Conservation (phyloP, 192 early-diverging fungal genomes). For the Geranomyces michiganensis region DNA sequence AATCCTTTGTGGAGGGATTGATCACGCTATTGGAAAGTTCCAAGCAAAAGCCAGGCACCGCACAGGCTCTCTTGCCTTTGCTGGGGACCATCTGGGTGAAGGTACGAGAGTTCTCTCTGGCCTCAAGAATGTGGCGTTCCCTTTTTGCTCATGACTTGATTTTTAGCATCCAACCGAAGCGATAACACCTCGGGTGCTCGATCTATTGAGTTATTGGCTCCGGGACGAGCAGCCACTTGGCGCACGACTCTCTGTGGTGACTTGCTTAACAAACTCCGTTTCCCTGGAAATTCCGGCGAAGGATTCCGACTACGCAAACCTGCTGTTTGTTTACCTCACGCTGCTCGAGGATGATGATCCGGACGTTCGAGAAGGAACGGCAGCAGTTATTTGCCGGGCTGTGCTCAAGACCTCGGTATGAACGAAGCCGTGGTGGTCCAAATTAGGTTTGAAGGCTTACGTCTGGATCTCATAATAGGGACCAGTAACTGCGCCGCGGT, state of each 20-base stretch:
- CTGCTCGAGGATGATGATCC: constrained; percentile 78
- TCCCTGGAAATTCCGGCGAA: neutral
- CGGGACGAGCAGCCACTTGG: constrained; percentile 60
- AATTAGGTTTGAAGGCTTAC: neutral
- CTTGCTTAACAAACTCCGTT: constrained; percentile 35
- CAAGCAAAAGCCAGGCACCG: neutral
- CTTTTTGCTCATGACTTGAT: too few relatives aligned
- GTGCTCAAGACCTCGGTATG: constrained; percentile 54
- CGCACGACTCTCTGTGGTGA: constrained; percentile 56
- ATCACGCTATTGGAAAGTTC: neutral
- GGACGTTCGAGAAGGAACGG: constrained; percentile 70
- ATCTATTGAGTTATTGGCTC: constrained; percentile 45
- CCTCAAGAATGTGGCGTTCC: too few relatives aligned
- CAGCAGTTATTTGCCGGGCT: constrained; percentile 61
- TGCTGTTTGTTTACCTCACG: constrained; percentile 53
- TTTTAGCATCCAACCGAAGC: neutral
- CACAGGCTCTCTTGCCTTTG: neutral
- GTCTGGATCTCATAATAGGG: constrained; percentile 32
- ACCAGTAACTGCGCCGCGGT: constrained; percentile 56
- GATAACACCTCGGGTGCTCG: neutral
- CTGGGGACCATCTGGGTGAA: neutral
- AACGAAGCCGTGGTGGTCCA: constrained; percentile 13
- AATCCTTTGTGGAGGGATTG: neutral
- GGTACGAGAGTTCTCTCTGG: neutral
- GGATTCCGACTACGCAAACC: constrained; percentile 39